phyloP scores from a whole-genome alignment of 805 yeast genomes.

The Wickerhamomyces subpelliculosus region DNA sequence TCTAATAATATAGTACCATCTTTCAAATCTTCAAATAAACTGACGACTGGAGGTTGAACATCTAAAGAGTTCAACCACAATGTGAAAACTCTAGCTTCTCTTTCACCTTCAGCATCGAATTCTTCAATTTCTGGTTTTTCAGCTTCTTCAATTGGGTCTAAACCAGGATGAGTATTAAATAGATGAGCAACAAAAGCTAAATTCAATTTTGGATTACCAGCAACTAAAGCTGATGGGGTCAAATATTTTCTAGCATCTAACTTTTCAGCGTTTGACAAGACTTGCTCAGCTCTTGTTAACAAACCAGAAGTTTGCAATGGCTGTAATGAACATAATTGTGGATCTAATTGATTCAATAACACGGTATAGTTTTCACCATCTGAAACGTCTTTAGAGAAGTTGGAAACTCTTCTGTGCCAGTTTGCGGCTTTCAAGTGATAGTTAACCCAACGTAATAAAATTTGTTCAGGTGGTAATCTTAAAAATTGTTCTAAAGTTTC shows the following conservation, averaged over 20 bases:
- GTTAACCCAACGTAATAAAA: slow-evolving; percentile 94
- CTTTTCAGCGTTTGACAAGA: slow-evolving; percentile 81
- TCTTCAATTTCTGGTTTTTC: slow-evolving; percentile 95
- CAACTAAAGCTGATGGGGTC: slow-evolving; percentile 87
- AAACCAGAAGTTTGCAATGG: slow-evolving; percentile 79
- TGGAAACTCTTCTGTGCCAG: slow-evolving; percentile 77
- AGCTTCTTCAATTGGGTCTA: slow-evolving; percentile 87
- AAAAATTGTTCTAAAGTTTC: slow-evolving; percentile 95
- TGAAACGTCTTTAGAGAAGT: slow-evolving; percentile 80
- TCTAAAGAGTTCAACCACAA: slow-evolving; percentile 95
- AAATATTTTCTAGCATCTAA: slow-evolving; percentile 90
- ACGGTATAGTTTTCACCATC: slow-evolving; percentile 96
- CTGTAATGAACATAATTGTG: slow-evolving; percentile 70
- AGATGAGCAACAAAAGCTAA: slow-evolving; percentile 96
- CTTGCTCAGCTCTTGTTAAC: slow-evolving; percentile 78
- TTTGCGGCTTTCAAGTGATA: slow-evolving; percentile 91
- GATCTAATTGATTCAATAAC: slow-evolving; percentile 79
- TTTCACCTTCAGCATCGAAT: slow-evolving; percentile 98
- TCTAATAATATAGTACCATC: slow-evolving; percentile 86
- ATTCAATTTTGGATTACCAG: slow-evolving; percentile 95
- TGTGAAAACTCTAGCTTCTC: slow-evolving; percentile 98
- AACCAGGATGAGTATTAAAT: slow-evolving; percentile 94
- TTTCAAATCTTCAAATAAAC: slow-evolving; percentile 87
- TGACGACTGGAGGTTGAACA: slow-evolving; percentile 90
- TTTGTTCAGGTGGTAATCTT: slow-evolving; percentile 96